Evolutionary conservation across 2,329 filamentous ascomycete genomes (phyloP), one percentile per base, ranked within the genome.

Genomic region (Exophiala calicioides): DNA sequence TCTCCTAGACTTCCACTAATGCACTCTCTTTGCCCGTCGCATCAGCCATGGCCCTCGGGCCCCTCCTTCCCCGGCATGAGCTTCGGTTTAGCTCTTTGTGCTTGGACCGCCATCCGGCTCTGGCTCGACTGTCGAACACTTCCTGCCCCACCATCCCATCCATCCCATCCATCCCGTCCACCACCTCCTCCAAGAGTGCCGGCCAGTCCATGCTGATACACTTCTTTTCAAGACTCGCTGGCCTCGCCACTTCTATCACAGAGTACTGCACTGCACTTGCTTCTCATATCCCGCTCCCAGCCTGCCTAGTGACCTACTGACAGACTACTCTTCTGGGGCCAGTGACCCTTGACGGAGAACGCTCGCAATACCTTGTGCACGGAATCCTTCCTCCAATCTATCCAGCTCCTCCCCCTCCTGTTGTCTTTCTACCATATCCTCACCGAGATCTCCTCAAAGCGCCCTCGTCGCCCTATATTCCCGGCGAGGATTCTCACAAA

Each of bases 71-170:
- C 44, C 41, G 35, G 47, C 18, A 36, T 38, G 31, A 40, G 30
- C 5, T n/a, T 15, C n/a, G 15, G 12, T 20, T 19, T 18, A 9
- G 33, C 15, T 26, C 36, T 24, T 29, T 38, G 18, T 35, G 46
- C 50, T 47, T 27, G 32, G 50, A 31, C 50, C 36, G 20, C 30
- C 18, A 31, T 5, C 30, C 41, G 46, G 46, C 50, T 40, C 23
- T 9, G 23, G 32, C 38, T 47, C 38, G 24, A 21, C 27, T 21
- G 43, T 50, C 34, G 26, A 44, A 32, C 47, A 27, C 15, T 47
- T 33, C 21, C 30, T 41, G 38, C 43, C 51, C 51, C 46, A 53
- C 42, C 45, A 43, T 50, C 41, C 44, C 32, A 34, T 7, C 15
- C 10, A 15, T 6, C 4, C 8, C 32, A 19, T 18, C 32, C 32